These are phyloP conservation scores for Ogataea methylovora DNA, from an alignment of 805 yeast species.

Conservation along the genomic window DNA sequence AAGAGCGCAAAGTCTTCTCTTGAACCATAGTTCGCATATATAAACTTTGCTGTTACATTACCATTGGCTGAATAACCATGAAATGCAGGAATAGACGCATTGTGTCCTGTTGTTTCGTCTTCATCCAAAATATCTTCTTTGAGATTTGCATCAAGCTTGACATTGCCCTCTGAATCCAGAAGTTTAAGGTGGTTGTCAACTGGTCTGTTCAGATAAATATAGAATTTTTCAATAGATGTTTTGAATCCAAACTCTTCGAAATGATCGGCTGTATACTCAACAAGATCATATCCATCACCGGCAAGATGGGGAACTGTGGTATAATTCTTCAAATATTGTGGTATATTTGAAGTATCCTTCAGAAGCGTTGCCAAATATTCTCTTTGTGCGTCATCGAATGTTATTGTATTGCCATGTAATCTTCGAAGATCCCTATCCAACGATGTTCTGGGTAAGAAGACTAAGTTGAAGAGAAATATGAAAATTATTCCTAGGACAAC, in stretches of 20 bases:
- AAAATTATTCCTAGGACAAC: constrained; percentile 43
- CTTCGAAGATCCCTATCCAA: constrained; percentile 74
- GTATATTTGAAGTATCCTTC: constrained; percentile 22
- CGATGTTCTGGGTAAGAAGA: constrained; percentile 81
- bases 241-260: constrained; percentile 45
- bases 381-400: constrained; percentile 65
- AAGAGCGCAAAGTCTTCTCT: constrained; percentile 44
- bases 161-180: constrained; percentile 24
- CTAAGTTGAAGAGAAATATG: constrained; percentile 49
- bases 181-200: constrained; percentile 34
- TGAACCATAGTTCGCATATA: constrained; percentile 57
- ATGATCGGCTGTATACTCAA: constrained; percentile 43
- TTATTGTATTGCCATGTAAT: constrained; percentile 56
- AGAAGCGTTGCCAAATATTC: constrained; percentile 36
- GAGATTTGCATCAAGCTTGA: constrained; percentile 40
- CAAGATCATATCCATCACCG: constrained; percentile 36
- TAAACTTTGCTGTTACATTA: constrained; percentile 44
- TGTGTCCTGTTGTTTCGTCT: constrained; percentile 31
- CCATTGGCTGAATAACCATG: constrained; percentile 64
- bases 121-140: constrained; percentile 39
- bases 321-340: constrained; percentile 18
- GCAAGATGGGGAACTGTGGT: constrained; percentile 33
- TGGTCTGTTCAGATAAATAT: constrained; percentile 48
- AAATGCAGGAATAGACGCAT: constrained; percentile 39
- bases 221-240: constrained; percentile 45